A percentile compares a stretch with the other conserved stretches of the same genome.
Conservation (phyloP, 345 rosid species). For the Hibiscus syriacus region DNA sequence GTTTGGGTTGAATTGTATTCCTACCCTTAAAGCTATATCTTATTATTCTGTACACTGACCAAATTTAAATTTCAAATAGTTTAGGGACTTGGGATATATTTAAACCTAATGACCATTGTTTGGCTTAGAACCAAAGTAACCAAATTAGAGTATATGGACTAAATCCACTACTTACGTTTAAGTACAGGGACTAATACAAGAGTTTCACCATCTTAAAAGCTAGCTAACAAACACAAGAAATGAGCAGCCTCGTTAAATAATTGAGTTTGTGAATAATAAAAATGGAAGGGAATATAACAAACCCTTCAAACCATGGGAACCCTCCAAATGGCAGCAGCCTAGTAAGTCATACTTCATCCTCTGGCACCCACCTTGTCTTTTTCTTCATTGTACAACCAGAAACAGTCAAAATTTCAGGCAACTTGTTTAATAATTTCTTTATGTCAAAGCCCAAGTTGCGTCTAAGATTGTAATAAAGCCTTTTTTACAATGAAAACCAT, state of each 20-base stretch:
- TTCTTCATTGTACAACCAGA: slow-evolving; percentile 23
- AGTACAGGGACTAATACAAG: background rate
- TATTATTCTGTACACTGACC: no score
- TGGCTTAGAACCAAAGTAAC: background rate
- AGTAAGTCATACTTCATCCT: slow-evolving; percentile 14
- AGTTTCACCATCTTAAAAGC: background rate
- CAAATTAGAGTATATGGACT: no score
- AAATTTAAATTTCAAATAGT: no score
- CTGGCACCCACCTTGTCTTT: slow-evolving; percentile 17
- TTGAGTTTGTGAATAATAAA: slow-evolving; percentile 15
- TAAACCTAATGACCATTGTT: no score
- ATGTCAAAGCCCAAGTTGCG: background rate
- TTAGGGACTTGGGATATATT: no score
- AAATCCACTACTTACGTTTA: no score
- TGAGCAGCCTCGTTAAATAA: background rate
- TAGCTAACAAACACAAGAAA: background rate
- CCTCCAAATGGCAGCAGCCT: slow-evolving; percentile 56
- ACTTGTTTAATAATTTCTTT: slow-evolving; percentile 12
- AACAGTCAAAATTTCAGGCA: slow-evolving; percentile 32
- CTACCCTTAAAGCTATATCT: no score
- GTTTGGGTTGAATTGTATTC: background rate
- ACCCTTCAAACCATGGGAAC: slow-evolving; percentile 21
- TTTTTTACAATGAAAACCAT: slow-evolving; percentile 11
- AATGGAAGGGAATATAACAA: slow-evolving; percentile 10
- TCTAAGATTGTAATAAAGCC: background rate